Conservation (phyloP, 2,329 filamentous ascomycete species). For the Neofusicoccum kwambonambiense region DNA sequence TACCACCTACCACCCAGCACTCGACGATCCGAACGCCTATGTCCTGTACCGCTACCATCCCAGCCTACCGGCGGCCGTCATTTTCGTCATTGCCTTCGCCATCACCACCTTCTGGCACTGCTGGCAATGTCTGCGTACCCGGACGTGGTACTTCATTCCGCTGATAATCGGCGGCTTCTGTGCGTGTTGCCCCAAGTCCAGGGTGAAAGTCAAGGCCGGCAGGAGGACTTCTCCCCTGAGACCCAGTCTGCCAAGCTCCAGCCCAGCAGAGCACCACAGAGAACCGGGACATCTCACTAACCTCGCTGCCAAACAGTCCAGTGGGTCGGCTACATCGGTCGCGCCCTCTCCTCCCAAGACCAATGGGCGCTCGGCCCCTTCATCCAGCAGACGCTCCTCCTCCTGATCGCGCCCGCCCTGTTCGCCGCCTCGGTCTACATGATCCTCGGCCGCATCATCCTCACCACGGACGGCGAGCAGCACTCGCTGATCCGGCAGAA, state of each 20-base stretch:
- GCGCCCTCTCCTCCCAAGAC: conserved; percentile 40
- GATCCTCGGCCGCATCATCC: conserved; percentile 42
- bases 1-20: background rate
- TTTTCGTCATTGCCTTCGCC: conserved; percentile 23
- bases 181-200: background rate
- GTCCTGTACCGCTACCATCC: conserved; percentile 34
- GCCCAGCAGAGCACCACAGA: no score
- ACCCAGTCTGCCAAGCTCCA: no score
- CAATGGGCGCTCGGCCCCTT: conserved; percentile 36
- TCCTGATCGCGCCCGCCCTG: conserved; percentile 47
- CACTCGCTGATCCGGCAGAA: conserved; percentile 34
- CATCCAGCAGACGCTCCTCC: conserved; percentile 44
- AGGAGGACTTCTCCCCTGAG: no score
- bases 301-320: conserved; percentile 42
- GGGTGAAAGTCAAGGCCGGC: background rate
- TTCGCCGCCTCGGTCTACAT: conserved; percentile 49
- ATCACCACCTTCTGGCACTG: background rate
- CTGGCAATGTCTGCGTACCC: background rate
- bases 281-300: background rate
- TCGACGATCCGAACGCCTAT: conserved; percentile 5
- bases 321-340: conserved; percentile 50
- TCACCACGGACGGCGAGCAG: conserved; percentile 34
- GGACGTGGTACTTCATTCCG: conserved; percentile 9
- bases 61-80: conserved; percentile 28
- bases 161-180: background rate